Base-by-base conservation (phyloP, 768 basidiomycete genomes). In the Rhizopogon vesiculosus region DNA sequence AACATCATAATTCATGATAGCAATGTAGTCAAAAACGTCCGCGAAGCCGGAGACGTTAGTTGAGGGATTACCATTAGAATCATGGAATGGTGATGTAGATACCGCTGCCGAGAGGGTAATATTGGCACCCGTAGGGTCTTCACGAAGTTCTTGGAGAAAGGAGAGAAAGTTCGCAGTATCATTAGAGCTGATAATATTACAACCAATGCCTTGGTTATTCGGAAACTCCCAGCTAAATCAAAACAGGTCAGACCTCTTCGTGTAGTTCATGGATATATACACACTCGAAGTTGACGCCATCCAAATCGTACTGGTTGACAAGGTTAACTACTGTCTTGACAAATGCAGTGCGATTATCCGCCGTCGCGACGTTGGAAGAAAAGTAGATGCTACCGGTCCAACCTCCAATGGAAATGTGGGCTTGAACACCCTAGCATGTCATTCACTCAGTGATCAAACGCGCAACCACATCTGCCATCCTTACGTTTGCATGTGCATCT, bases 181-280 rank as follows among this genome's bases (percentile, higher is more conserved):
- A 51, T 78, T 62, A 3, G 77, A 59, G 31, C 79, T 80, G 49
- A 84, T 68, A 6, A 67, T 68, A 72, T 96, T 96, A 66, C 89
- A 90, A 4, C 80, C 78, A 16, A 88, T 78, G 15, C 91, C 92
- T 45, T 73, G 73, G 9, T 72, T 71, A 38, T 76, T 81, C 40
- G 93, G 93, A 65, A 91, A 96, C 68, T 94, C 93, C 92, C 91
- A 93, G 65, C 89, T 90, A 48, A 53, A 22, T 16, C 0, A 22
- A 12, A 4, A 2, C 16, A 19, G 60, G 60, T 56, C 15, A 45
- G 19, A 44, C 9, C 41, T 5, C 18, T 15, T 42, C 3, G 18
- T 2, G 0, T 5, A 0, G 25, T 3, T n/a, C 40, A 41, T 18
- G 16, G 15, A 19, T 13, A 35, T 9, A 33, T 10, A 72, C 83